These are phyloP conservation scores for Phytopythium litorale DNA, from an alignment of 352 stramenopile genomes.

Conservation along the genomic window DNA sequence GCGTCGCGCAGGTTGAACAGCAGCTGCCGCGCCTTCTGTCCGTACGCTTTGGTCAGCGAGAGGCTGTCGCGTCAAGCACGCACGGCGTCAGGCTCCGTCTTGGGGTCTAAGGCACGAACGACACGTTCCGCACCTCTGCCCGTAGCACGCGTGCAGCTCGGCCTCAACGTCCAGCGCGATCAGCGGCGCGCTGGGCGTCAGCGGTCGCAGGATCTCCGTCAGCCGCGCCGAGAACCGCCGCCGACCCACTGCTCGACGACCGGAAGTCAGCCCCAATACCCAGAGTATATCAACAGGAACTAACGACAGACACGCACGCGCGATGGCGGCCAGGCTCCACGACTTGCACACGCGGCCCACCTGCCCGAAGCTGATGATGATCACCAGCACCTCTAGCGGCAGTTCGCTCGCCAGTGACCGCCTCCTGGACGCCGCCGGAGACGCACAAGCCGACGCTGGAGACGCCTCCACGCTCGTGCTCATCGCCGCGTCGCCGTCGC, in stretches of 20 bases:
- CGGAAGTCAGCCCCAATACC: not conserved
- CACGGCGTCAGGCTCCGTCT: not conserved
- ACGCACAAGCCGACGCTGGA: not conserved
- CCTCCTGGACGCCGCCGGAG: not conserved
- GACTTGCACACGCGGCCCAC: conserved; percentile 78
- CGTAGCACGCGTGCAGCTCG: conserved; percentile 53
- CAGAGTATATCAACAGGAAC: not conserved
- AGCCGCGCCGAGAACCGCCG: conserved; percentile 58
- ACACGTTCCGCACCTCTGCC: conserved; percentile 33
- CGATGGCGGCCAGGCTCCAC: conserved; percentile 72
- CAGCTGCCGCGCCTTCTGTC: conserved; percentile 72
- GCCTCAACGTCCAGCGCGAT: conserved; percentile 56
- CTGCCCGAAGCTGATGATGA: conserved; percentile 63
- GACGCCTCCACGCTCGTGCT: too few relatives aligned
- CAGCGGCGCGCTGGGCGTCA: conserved; percentile 34
- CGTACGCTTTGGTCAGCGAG: conserved; percentile 72
- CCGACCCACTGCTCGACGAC: conserved; percentile 33
- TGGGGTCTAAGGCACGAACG: too few relatives aligned
- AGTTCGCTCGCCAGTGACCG: conserved; percentile 38
- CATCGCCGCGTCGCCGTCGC: too few relatives aligned
- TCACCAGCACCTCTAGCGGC: conserved; percentile 68
- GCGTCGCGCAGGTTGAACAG: conserved; percentile 83
- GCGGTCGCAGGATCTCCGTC: conserved; percentile 44
- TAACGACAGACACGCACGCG: conserved; percentile 19
- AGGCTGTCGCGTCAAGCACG: conserved; percentile 25